Base-by-base conservation (phyloP, 495 filamentous ascomycete species). In the Tuber brumale region DNA sequence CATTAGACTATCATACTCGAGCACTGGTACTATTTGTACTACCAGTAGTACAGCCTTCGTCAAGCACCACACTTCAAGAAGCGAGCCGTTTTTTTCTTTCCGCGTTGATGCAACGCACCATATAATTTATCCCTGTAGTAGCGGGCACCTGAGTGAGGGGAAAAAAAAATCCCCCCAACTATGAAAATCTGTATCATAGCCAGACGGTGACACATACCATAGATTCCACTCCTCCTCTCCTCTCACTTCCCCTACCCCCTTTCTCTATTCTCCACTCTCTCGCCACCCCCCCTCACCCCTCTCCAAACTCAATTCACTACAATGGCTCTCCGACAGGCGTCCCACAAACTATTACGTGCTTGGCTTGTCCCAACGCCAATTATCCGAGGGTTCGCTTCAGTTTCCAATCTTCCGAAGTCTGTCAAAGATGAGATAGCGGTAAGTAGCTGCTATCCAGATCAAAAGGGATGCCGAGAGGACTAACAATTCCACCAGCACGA, bases 401-500 rank as follows among this genome's bases (percentile, higher is more conserved):
- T n/a, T 27, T 72, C 61, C 7, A 66, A 70, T 31, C 77, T 82
- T n/a, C 70, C 77, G 23, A 46, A 71, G 3, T 16, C 69, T 8
- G n/a, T 42, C 51, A 78, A 75, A 21, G 80, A 72, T 41, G 80
- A 76, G 35, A 73, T 79, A 16, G 27, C 43, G 12, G 79, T 81
- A 48, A 37, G 66, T 12, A 16, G 35, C 42, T 39, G 8, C 41
- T 70, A 44, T 66, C 71, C 19, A 44, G 2, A 12, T 27, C 35
- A 2, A 7, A 43, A 66, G 18, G n/a, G 31, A 23, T 76, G 41
- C 27, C 21, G 18, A 21, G 39, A n/a, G 45, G 42, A 27, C 70
- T 76, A 41, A 81, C 42, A 39, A 44, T 35, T 51, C 7, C 8
- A 27, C n/a, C 81, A 93, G 89, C 88, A 88, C 80, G 91, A 93